Percentiles rank a stretch among this genome's conserved stretches.
Evolutionary conservation across 2,329 filamentous ascomycete species (phyloP).

Genomic region (Paecilomyces variotii): DNA sequence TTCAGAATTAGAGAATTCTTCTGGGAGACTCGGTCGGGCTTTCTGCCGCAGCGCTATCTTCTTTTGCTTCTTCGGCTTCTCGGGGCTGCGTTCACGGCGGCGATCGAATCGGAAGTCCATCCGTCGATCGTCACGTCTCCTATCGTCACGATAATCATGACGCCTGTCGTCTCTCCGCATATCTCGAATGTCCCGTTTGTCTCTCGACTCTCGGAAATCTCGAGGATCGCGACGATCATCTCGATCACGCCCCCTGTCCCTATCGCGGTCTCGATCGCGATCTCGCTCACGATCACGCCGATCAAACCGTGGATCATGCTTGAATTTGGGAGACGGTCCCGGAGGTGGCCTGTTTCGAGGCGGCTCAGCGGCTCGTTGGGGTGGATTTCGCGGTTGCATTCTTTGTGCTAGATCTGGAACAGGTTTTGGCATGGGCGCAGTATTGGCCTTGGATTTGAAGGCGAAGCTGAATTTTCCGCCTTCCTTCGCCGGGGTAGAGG

Average conservation of each 20-base stretch:
- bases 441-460: conserved; percentile 69
- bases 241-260: conserved; percentile 9
- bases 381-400: conserved; percentile 36
- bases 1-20: conserved; percentile 68
- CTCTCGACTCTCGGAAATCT: conserved; percentile 22
- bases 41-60: conserved; percentile 64
- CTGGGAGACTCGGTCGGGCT: conserved; percentile 59
- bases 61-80: conserved; percentile 52
- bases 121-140: conserved; percentile 26
- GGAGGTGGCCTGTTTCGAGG: conserved; percentile 32
- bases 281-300: conserved; percentile 34
- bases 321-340: conserved; percentile 30
- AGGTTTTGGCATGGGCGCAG: conserved; percentile 45
- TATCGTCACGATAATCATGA: conserved; percentile 33
- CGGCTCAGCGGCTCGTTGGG: conserved; percentile 24
- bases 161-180: conserved; percentile 32
- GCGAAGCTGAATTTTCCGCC: conserved; percentile 83
- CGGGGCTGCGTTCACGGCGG: conserved; percentile 40
- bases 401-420: conserved; percentile 43
- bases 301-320: conserved; percentile 33
- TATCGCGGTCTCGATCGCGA: conserved; percentile 25
- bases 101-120: conserved; percentile 35
- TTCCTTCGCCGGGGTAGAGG: conserved; percentile 42
- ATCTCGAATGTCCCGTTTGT: conserved; percentile 23
- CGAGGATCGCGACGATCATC: conserved; percentile 26